These are phyloP conservation scores for Daldinia caldariorum DNA, from an alignment of 495 filamentous ascomycete species.

Conservation along the genomic window DNA sequence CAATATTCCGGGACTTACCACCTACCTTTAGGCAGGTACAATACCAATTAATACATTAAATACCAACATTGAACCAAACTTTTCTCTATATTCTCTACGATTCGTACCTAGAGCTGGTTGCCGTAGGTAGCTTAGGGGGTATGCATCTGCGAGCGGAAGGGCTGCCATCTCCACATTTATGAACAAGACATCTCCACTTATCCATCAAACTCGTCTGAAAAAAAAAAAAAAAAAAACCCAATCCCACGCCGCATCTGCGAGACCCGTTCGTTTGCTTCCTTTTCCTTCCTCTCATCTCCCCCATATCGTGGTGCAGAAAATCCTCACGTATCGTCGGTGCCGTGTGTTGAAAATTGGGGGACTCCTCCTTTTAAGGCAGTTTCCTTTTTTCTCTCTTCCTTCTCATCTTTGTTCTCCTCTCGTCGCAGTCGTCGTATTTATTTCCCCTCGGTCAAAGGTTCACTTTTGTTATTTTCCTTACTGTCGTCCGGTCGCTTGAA, in stretches of 20 bases:
- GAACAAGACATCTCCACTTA: slow-evolving; percentile 39
- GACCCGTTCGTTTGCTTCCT: slow-evolving; percentile 49
- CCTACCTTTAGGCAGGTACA: no score
- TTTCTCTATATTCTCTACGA: no score
- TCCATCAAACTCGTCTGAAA: slow-evolving; percentile 41
- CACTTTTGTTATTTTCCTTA: slow-evolving; percentile 36
- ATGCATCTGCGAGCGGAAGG: slow-evolving; percentile 12
- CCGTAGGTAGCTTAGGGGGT: background rate
- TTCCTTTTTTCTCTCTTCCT: slow-evolving; percentile 57
- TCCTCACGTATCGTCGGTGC: slow-evolving; percentile 50
- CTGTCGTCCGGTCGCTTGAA: slow-evolving; percentile 33
- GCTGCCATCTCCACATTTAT: slow-evolving; percentile 19
- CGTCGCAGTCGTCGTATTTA: slow-evolving; percentile 36
- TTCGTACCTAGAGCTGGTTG: background rate
- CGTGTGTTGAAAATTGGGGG: slow-evolving; percentile 59
- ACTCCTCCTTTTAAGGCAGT: slow-evolving; percentile 61
- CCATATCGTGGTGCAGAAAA: slow-evolving; percentile 46
- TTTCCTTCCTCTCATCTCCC: slow-evolving; percentile 48
- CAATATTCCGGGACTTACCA: background rate
- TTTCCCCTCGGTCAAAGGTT: slow-evolving; percentile 40
- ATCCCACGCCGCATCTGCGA: slow-evolving; percentile 40
- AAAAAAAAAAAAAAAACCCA: slow-evolving; percentile 46
- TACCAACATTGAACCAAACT: no score
- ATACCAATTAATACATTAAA: no score
- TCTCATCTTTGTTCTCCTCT: slow-evolving; percentile 38